These are phyloP conservation scores for Fusarium virguliforme DNA, from an alignment of 2,329 filamentous ascomycete species.

Conservation along the genomic window DNA sequence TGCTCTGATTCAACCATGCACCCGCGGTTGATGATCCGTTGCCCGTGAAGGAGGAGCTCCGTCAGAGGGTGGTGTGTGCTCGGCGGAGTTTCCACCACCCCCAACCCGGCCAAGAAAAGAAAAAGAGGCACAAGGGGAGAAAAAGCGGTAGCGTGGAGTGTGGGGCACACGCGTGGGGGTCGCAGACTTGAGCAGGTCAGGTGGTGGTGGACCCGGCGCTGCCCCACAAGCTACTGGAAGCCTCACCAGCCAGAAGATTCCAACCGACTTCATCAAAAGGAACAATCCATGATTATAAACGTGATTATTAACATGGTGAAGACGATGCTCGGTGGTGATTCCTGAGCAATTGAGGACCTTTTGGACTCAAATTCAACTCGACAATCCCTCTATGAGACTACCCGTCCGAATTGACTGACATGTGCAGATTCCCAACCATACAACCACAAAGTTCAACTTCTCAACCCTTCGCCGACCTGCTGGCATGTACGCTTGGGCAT, in stretches of 20 bases:
- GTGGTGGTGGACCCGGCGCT: conserved; percentile 30
- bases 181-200: conserved; percentile 31
- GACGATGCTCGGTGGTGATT: not conserved
- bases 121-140: conserved; percentile 32
- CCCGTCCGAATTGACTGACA: not conserved
- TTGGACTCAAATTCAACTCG: not conserved
- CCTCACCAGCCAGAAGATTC: conserved; percentile 35
- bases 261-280: conserved; percentile 17
- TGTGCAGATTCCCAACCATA: not conserved
- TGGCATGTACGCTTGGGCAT: conserved; percentile 4
- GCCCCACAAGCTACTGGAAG: conserved; percentile 21
- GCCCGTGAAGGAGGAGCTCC: conserved; percentile 15
- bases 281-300: conserved; percentile 8
- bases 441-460: not conserved
- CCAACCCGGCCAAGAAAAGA: conserved; percentile 13
- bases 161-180: conserved; percentile 43
- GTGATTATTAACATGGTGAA: not conserved
- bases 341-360: not conserved
- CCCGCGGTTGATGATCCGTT: conserved; percentile 15
- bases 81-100: not conserved
- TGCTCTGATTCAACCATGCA: conserved; percentile 16
- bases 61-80: conserved; percentile 1
- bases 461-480: not conserved
- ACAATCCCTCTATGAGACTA: not conserved
- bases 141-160: conserved; percentile 38